These are phyloP conservation scores for Casaregolazyma suthepensis DNA, from an alignment of 1,139 yeast species.

Conservation along the genomic window DNA sequence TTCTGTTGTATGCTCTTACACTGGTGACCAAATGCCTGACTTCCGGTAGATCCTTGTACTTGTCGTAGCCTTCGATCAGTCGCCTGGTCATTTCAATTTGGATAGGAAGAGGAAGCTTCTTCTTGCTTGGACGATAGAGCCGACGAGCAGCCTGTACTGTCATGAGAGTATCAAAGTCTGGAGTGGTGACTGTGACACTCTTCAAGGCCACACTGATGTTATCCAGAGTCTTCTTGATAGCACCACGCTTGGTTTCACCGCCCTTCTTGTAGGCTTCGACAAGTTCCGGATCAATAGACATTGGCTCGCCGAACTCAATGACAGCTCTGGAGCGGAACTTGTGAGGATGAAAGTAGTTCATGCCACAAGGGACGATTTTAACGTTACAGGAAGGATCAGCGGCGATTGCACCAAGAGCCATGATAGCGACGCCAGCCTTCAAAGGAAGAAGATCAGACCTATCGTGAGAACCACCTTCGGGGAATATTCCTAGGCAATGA, in stretches of 20 bases:
- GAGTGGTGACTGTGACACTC: constrained; percentile 86
- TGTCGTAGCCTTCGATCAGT: constrained; percentile 70
- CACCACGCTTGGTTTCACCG: constrained; percentile 58
- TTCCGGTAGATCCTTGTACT: constrained; percentile 65
- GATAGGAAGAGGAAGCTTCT: constrained; percentile 69
- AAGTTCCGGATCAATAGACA: constrained; percentile 57
- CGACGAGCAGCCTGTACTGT: constrained; percentile 91
- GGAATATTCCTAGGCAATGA: constrained; percentile 89
- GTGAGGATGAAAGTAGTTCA: constrained; percentile 96
- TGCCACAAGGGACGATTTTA: constrained; percentile 89
- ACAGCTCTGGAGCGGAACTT: constrained; percentile 93
- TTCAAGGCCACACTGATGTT: constrained; percentile 68
- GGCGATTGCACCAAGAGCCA: constrained; percentile 92
- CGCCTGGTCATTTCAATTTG: constrained; percentile 88
- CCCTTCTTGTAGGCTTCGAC: constrained; percentile 54
- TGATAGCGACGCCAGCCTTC: constrained; percentile 95
- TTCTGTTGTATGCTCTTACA: constrained; percentile 63
- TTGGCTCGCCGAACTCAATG: constrained; percentile 87
- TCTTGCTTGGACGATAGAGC: constrained; percentile 71
- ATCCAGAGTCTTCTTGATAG: constrained; percentile 66
- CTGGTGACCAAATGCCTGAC: constrained; percentile 53
- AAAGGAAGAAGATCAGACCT: constrained; percentile 83
- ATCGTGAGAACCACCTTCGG: constrained; percentile 97
- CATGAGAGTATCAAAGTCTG: constrained; percentile 88
- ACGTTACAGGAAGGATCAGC: constrained; percentile 55